These are phyloP conservation scores for Blastobotrys mokoenaii DNA, from an alignment of 805 yeast species.

Conservation along the genomic window DNA sequence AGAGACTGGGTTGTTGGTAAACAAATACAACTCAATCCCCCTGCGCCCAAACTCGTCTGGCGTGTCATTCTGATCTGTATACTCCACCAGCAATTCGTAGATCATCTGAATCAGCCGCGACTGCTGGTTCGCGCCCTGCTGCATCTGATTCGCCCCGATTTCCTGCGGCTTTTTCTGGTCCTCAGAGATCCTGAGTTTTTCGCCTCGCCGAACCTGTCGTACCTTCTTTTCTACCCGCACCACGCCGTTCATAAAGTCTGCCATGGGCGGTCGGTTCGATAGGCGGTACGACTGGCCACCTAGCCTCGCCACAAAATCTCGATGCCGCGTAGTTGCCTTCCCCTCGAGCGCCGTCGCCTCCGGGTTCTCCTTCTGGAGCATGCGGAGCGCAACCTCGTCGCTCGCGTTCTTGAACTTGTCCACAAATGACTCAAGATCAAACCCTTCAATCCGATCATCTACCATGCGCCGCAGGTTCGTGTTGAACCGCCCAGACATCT, in stretches of 20 bases:
- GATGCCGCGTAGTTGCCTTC: too few species aligned
- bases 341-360: too few species aligned
- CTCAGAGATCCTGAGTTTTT: neutral
- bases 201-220: neutral
- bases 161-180: slow-evolving; percentile 31
- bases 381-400: neutral
- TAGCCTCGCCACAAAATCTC: slow-evolving; percentile 1
- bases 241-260: slow-evolving; percentile 66
- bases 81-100: slow-evolving; percentile 32
- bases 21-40: slow-evolving; percentile 51
- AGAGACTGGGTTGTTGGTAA: slow-evolving; percentile 66
- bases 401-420: slow-evolving; percentile 1
- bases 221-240: slow-evolving; percentile 49
- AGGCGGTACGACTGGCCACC: neutral
- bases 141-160: slow-evolving; percentile 44
- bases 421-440: neutral
- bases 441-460: neutral
- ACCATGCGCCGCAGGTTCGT: neutral
- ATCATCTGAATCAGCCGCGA: slow-evolving; percentile 44
- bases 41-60: slow-evolving; percentile 8
- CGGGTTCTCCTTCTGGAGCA: too few species aligned
- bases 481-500: neutral
- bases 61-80: slow-evolving; percentile 24
- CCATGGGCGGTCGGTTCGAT: slow-evolving; percentile 35
- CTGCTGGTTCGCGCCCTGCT: slow-evolving; percentile 41